These are phyloP conservation scores for Herpetomonas tarakana DNA, from an alignment of 208 protist genomes.

Conservation along the genomic window DNA sequence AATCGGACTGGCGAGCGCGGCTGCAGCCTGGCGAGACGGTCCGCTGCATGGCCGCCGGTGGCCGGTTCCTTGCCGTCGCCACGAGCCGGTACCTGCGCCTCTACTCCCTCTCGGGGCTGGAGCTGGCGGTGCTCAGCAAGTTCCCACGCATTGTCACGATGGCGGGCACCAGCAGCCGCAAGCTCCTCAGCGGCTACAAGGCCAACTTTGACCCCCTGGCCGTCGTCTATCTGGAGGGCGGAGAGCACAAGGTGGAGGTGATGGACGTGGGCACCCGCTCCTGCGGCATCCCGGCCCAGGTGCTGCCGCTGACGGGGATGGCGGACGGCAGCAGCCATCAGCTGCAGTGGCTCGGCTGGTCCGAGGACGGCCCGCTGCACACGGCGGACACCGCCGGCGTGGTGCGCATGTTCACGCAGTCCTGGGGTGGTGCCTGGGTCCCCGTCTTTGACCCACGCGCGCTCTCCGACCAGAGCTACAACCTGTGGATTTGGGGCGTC, in stretches of 20 bases:
- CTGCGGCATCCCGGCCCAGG: conserved; percentile 30
- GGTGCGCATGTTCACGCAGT: conserved; percentile 71
- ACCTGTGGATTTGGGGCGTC: conserved; percentile 53
- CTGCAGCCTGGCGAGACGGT: conserved; percentile 71
- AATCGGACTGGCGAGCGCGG: conserved; percentile 75
- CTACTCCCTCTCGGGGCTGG: conserved; percentile 78
- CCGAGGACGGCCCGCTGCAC: conserved; percentile 84
- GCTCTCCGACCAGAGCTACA: conserved; percentile 28
- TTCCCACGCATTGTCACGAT: conserved; percentile 79
- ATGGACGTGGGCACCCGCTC: conserved; percentile 60
- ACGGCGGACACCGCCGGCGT: conserved; percentile 78
- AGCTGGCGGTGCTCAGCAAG: conserved; percentile 78
- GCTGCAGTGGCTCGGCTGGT: conserved; percentile 87
- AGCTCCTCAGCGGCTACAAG: conserved; percentile 52
- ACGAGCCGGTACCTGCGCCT: conserved; percentile 79
- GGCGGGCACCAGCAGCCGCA: conserved; percentile 66
- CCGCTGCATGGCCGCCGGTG: conserved; percentile 69
- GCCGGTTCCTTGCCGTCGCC: conserved; percentile 70
- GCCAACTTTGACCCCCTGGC: conserved; percentile 77
- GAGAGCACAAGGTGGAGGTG: conserved; percentile 57
- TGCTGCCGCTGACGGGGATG: conserved; percentile 56
- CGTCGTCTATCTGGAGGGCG: conserved; percentile 46
- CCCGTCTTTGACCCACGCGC: conserved; percentile 75
- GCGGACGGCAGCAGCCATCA: conserved; percentile 50
- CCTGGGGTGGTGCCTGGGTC: conserved; percentile 79